These are phyloP conservation scores for Yamadazyma pseudoaaseri DNA, from an alignment of 1,139 yeast species.

Conservation along the genomic window DNA sequence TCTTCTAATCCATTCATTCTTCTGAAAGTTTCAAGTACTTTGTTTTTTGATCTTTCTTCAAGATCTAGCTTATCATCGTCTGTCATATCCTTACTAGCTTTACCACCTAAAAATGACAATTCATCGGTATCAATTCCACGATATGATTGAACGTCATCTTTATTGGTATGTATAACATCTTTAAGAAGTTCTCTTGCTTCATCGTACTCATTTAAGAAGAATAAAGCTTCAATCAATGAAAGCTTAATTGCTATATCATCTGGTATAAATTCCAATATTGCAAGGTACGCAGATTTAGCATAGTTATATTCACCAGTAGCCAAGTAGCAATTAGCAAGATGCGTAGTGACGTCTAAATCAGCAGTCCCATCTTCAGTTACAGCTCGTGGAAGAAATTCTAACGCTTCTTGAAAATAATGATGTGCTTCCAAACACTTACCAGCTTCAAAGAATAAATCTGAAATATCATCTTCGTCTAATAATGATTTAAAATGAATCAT, in stretches of 20 bases:
- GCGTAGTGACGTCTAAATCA: conserved; percentile 42
- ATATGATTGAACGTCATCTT: conserved; percentile 10
- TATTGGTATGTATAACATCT: conserved; percentile 37
- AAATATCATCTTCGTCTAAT: conserved; percentile 56
- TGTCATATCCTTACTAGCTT: conserved; percentile 32
- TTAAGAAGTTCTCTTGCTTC: conserved; percentile 58
- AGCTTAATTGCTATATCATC: conserved; percentile 70
- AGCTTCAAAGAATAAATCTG: conserved; percentile 75
- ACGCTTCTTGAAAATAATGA: conserved; percentile 71
- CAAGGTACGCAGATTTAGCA: conserved; percentile 65
- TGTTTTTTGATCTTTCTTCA: conserved; percentile 56
- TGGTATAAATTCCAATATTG: conserved; percentile 58
- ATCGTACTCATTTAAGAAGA: conserved; percentile 64
- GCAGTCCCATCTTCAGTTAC: conserved; percentile 43
- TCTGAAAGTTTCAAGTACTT: conserved; percentile 64
- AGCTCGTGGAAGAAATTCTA: conserved; percentile 59
- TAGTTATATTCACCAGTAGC: conserved; percentile 68
- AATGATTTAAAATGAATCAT: conserved; percentile 58
- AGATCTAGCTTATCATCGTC: conserved; percentile 58
- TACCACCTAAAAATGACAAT: conserved; percentile 1
- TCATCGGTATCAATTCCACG: conserved; percentile 1
- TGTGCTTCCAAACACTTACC: conserved; percentile 71
- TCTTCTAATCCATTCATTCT: conserved; percentile 60
- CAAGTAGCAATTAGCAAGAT: conserved; percentile 75
- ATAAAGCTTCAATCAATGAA: conserved; percentile 79